Base-by-base conservation (phyloP, 2,329 filamentous ascomycete genomes). In the Botrytis cinerea region DNA sequence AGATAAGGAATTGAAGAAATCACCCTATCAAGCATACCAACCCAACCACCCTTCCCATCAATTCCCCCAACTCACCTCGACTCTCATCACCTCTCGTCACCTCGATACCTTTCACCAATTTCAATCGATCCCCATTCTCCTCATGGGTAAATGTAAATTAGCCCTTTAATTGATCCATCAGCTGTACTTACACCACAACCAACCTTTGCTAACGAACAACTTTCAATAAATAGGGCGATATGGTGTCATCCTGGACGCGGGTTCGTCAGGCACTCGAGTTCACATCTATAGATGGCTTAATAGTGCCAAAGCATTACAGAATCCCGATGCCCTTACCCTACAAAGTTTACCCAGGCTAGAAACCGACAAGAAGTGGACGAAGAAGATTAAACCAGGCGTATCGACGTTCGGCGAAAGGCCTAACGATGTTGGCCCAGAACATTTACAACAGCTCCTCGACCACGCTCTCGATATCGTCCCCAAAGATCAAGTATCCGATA, bases 261-360 rank as follows among this genome's bases (percentile, higher is more conserved):
- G 96, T 78, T 98, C 96, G 83, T 98, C 96, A 83, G 95, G 96
- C 82, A 98, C 95, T 80, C 92, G 96, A 81, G 88, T 97, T 76
- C 94, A 99, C 83, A 90, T 99, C 73, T 99, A 99, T 84, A 90
- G 91, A 83, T 99, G 96, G 96, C 89, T 95, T 80, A 92, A 97
- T 80, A 90, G 91, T 76, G 85, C 89, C 57, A 87, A 87, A 77
- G 91, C 92, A 76, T 85, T 89, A 79, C 86, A 90, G 75, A 84
- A 90, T 72, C 91, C 89, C 51, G 85, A 87, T 62, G 80, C 84
- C 32, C 83, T 89, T 59, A 87, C 92, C 60, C 81, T 95, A 67
- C 87, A 89, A 74, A 89, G 87, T 68, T 84, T 99, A 43, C 96
- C 96, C 4, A 89, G 91, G 78, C 85, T 99, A 77, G 90, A 93